Evolutionary conservation across 176 grass and related monocot genomes (phyloP).

Genomic region (Raddia guianensis): DNA sequence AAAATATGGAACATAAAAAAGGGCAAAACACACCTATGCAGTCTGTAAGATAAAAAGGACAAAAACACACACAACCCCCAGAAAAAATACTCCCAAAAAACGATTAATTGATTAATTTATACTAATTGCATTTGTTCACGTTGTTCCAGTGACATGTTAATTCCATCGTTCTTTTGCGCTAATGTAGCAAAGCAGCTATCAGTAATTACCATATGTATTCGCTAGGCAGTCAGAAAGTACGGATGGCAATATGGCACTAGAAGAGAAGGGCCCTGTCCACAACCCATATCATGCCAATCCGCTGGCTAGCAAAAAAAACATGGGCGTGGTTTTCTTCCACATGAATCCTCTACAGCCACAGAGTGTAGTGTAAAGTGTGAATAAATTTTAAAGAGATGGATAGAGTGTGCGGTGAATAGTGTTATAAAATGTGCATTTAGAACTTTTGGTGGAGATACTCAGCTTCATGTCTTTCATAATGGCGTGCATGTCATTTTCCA

Average conservation of each 20-base stretch:
- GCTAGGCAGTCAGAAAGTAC: conserved; percentile 90
- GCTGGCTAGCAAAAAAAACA: conserved; percentile 70
- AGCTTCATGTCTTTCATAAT: conserved; percentile 96
- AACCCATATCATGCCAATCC: conserved; percentile 89
- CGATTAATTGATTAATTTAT: too few relatives aligned
- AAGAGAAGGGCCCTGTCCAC: conserved; percentile 96
- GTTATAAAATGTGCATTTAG: too few relatives aligned
- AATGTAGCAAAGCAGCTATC: conserved; percentile 84
- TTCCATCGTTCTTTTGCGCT: conserved; percentile 8
- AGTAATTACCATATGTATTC: conserved; percentile 82
- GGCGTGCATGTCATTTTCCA: conserved; percentile 77
- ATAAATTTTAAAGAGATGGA: too few relatives aligned
- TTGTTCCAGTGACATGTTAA: background rate
- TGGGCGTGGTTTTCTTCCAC: conserved; percentile 78
- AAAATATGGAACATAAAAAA: too few relatives aligned
- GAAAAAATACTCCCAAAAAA: too few relatives aligned
- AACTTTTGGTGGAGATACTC: too few relatives aligned
- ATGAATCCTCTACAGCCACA: conserved; percentile 69
- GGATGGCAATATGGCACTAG: conserved; percentile 54
- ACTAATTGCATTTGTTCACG: too few relatives aligned
- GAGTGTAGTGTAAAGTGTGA: too few relatives aligned
- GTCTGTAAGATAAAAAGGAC: too few relatives aligned
- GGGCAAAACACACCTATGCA: too few relatives aligned
- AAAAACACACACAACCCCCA: too few relatives aligned
- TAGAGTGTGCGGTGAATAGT: too few relatives aligned